These are phyloP conservation scores for Alternaria ventricosa DNA, from an alignment of 2,329 filamentous ascomycete genomes.

Conservation along the genomic window DNA sequence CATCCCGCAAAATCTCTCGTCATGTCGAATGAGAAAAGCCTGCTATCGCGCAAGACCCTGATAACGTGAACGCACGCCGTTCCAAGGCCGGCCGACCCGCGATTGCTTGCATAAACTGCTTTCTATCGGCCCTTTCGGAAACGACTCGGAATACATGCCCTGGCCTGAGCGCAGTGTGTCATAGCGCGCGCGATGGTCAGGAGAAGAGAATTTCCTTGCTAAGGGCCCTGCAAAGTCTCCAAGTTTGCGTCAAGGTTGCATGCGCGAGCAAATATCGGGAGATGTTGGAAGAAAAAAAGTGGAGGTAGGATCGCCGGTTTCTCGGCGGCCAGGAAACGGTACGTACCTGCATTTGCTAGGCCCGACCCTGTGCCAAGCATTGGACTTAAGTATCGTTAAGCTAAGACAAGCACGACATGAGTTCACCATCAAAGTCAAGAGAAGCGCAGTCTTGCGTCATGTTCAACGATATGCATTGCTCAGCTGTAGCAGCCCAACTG, in stretches of 20 bases:
- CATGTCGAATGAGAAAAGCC: neutral
- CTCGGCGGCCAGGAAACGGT: conserved; percentile 7
- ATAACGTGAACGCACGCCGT: conserved; percentile 11
- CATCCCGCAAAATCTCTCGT: neutral
- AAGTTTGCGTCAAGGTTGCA: neutral
- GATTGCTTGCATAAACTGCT: conserved; percentile 7
- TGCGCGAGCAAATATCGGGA: neutral
- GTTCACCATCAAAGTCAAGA: neutral
- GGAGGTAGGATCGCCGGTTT: conserved; percentile 2
- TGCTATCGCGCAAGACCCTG: conserved; percentile 8
- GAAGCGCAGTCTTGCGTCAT: conserved; percentile 2
- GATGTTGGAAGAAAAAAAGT: neutral
- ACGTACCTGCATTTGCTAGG: conserved; percentile 10
- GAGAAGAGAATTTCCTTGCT: neutral
- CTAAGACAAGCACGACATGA: neutral
- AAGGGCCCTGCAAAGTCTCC: neutral
- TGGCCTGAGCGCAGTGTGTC: conserved; percentile 1
- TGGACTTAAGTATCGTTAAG: neutral
- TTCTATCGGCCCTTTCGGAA: conserved; percentile 19
- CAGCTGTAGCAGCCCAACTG: conserved; percentile 11
- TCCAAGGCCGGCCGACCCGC: conserved; percentile 2
- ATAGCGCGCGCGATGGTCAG: neutral
- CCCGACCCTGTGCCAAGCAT: conserved; percentile 3
- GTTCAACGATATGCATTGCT: conserved; percentile 19
- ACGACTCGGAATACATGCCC: conserved; percentile 7